Percentiles rank a stretch among this genome's conserved stretches.
Evolutionary conservation across 2,329 filamentous ascomycete genomes (phyloP).

Genomic region (Aschersonia sp.): DNA sequence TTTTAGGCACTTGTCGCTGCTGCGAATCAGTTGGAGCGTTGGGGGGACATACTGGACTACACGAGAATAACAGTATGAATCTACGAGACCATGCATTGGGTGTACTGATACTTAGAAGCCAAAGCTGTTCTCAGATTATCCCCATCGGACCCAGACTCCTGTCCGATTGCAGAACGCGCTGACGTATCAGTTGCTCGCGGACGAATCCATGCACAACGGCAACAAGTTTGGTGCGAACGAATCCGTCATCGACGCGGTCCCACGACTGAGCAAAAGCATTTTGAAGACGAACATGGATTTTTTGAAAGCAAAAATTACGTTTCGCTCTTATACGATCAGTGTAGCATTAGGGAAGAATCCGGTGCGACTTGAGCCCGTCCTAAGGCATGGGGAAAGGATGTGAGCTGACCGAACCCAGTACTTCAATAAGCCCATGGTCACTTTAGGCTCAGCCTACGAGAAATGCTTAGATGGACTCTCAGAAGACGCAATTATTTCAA

Average conservation of each 20-base stretch:
- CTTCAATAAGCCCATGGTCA: neutral
- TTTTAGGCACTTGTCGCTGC: neutral
- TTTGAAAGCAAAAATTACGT: neutral
- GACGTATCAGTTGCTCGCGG: neutral
- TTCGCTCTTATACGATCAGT: neutral
- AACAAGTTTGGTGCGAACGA: neutral
- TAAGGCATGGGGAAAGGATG: neutral
- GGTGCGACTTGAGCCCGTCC: neutral
- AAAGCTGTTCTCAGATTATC: neutral
- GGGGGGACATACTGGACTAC: neutral
- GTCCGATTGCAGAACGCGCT: neutral
- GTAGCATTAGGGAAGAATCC: neutral
- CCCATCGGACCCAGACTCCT: neutral
- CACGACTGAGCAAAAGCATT: neutral
- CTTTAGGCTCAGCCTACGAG: neutral
- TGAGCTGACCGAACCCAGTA: neutral
- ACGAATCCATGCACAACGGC: neutral
- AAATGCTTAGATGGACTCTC: neutral
- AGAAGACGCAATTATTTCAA: neutral
- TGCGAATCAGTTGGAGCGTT: neutral
- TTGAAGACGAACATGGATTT: neutral
- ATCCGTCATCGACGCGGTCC: neutral
- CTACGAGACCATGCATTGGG: neutral
- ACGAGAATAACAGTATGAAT: neutral
- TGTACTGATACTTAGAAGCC: neutral